Percentiles rank a stretch among this genome's conserved stretches.
Evolutionary conservation across 2,329 filamentous ascomycete species (phyloP).

Genomic region (Aspergillus oerlinghausenensis): DNA sequence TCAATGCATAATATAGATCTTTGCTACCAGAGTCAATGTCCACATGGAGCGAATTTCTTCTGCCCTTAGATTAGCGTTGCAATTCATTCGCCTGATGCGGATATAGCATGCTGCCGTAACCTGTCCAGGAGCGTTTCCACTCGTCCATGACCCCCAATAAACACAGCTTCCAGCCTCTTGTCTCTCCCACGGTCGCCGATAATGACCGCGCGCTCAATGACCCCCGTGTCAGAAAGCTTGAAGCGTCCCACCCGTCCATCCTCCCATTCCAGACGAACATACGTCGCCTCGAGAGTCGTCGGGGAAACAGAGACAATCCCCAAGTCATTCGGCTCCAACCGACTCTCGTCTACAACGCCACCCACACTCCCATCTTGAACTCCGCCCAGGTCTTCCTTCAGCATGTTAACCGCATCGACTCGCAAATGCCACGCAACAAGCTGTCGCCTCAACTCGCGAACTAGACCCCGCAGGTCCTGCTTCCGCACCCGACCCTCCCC

Average conservation of each 20-base stretch:
- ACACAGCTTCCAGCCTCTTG: conserved; percentile 30
- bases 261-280: conserved; percentile 41
- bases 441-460: conserved; percentile 37
- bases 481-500: conserved; percentile 17
- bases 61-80: neutral
- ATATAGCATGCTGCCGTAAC: conserved; percentile 16
- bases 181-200: conserved; percentile 38
- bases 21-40: neutral
- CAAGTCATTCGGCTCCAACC: conserved; percentile 16
- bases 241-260: conserved; percentile 43
- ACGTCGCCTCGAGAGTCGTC: conserved; percentile 37
- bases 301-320: conserved; percentile 34
- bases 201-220: conserved; percentile 40
- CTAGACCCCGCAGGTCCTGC: conserved; percentile 35
- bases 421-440: conserved; percentile 41
- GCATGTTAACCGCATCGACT: conserved; percentile 31
- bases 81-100: neutral
- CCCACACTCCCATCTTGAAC: conserved; percentile 9
- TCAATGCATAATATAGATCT: neutral
- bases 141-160: conserved; percentile 32
- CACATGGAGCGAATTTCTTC: neutral
- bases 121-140: conserved; percentile 33
- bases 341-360: conserved; percentile 3
- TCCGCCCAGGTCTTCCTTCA: conserved; percentile 30
- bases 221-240: conserved; percentile 37